phyloP scores from a whole-genome alignment of 805 yeast species.

The Monosporozyma aerobia region DNA sequence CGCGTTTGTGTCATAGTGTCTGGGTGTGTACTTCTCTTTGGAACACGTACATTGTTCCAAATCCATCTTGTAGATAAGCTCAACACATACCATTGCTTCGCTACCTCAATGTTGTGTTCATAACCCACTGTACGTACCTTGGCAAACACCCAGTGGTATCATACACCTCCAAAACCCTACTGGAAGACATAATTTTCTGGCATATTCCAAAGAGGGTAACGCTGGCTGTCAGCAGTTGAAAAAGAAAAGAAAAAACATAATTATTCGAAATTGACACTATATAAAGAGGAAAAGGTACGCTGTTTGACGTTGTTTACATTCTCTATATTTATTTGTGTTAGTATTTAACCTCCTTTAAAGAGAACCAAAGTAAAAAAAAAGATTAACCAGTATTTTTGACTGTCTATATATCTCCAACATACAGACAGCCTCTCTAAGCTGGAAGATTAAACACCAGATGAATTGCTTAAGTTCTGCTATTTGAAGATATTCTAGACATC shows the following conservation, averaged over 20 bases:
- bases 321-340: background rate
- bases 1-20: background rate
- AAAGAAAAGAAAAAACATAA: background rate
- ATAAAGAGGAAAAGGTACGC: background rate
- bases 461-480: slow-evolving; percentile 25
- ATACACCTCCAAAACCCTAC: too few relatives aligned
- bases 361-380: slow-evolving; percentile 1
- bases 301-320: background rate
- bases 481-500: slow-evolving; percentile 5
- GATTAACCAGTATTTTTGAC: slow-evolving; percentile 23
- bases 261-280: background rate
- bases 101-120: background rate
- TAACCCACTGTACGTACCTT: too few relatives aligned
- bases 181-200: background rate
- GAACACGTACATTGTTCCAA: background rate
- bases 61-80: background rate
- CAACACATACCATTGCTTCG: too few relatives aligned
- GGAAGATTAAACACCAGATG: slow-evolving; percentile 14
- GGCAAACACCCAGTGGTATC: too few relatives aligned
- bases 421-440: slow-evolving; percentile 24
- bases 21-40: background rate
- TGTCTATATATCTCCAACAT: slow-evolving; percentile 19
- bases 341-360: background rate
- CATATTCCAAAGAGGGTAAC: background rate
- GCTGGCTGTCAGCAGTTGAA: too few relatives aligned